phyloP scores from a whole-genome alignment of 441 rosid species.

The Macaranga tanarius region DNA sequence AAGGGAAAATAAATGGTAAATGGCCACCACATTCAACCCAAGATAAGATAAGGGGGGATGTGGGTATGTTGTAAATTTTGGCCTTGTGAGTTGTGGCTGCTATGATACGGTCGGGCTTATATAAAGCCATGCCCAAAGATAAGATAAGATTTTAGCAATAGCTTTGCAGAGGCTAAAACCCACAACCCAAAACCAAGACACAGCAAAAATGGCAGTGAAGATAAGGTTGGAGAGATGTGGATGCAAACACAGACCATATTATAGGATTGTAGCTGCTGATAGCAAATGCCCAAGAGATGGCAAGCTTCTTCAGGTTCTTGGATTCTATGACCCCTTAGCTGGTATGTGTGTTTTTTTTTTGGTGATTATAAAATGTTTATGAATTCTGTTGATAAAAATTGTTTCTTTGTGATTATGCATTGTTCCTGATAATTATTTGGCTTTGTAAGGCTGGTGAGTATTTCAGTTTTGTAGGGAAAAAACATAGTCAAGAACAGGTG shows the following conservation, averaged over 20 bases:
- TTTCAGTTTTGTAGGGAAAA: neutral
- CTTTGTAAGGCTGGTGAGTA: neutral
- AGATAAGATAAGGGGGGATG: no score
- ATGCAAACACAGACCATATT: slow-evolving; percentile 31
- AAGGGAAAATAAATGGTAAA: no score
- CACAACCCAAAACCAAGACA: neutral
- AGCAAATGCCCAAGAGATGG: slow-evolving; percentile 32
- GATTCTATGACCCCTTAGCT: slow-evolving; percentile 34
- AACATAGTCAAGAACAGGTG: neutral
- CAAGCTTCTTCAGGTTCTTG: slow-evolving; percentile 25
- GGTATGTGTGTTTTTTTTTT: slow-evolving; percentile 12
- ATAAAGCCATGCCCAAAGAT: no score
- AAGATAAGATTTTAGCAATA: no score
- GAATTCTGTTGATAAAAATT: neutral
- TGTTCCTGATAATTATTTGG: neutral
- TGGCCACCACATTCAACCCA: no score
- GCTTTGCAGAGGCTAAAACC: neutral
- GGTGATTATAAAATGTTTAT: neutral
- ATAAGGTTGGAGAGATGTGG: slow-evolving; percentile 31
- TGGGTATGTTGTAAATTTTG: no score
- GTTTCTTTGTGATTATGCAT: neutral
- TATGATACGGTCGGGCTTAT: no score
- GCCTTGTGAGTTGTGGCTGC: no score
- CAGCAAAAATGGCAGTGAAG: slow-evolving; percentile 28
- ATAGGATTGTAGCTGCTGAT: slow-evolving; percentile 28